phyloP scores from a whole-genome alignment of 2,329 filamentous ascomycete genomes.

The Calonectria ilicicola region DNA sequence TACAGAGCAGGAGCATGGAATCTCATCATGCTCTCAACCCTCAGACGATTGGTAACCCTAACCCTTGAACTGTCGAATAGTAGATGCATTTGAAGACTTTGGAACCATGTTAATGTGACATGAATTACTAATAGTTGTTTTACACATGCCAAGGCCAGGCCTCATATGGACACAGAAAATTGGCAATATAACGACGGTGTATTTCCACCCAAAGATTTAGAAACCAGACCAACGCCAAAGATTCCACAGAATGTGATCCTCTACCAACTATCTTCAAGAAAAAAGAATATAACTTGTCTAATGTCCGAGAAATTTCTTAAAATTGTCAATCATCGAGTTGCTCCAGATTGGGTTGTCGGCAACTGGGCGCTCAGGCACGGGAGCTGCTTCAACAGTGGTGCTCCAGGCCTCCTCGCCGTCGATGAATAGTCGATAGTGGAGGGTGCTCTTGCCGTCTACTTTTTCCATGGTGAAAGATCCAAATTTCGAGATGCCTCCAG shows the following conservation, averaged over 20 bases:
- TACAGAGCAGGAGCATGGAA: background rate
- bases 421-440: slow-evolving; percentile 86
- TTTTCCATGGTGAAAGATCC: slow-evolving; percentile 79
- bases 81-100: no score
- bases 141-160: background rate
- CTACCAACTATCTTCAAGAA: slow-evolving; percentile 42
- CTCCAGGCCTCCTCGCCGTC: slow-evolving; percentile 86
- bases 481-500: slow-evolving; percentile 90
- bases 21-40: background rate
- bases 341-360: background rate
- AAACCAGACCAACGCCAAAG: slow-evolving; percentile 9
- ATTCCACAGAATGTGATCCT: slow-evolving; percentile 45
- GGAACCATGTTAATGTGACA: background rate
- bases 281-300: background rate
- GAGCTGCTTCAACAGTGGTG: slow-evolving; percentile 62
- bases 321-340: background rate
- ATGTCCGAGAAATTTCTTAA: background rate
- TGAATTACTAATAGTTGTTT: background rate
- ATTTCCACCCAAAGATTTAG: background rate
- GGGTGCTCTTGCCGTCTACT: slow-evolving; percentile 72
- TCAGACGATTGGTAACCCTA: slow-evolving; percentile 9
- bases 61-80: slow-evolving; percentile 17
- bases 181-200: background rate
- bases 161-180: background rate
- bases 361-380: slow-evolving; percentile 38